Percentiles rank a stretch among this genome's conserved stretches.
Evolutionary conservation across 1,139 yeast genomes (phyloP).

Genomic region (Blastobotrys serpentis): DNA sequence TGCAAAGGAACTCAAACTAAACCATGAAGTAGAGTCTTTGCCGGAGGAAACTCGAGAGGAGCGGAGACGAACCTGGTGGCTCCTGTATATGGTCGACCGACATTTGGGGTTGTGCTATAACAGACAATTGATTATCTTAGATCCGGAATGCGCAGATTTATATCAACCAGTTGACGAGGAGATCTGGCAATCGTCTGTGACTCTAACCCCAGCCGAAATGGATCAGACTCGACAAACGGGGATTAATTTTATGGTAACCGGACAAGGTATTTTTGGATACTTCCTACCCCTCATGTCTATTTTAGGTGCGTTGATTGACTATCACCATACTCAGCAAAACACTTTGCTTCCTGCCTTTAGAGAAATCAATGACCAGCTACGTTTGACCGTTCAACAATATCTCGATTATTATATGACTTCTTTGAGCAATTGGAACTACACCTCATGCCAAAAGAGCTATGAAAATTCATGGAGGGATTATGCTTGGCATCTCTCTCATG

Average conservation of each 20-base stretch:
- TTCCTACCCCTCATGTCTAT: conserved; percentile 32
- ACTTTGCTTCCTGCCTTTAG: conserved; percentile 24
- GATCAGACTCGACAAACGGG: conserved; percentile 28
- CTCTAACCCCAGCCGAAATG: conserved; percentile 29
- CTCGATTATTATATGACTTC: conserved; percentile 28
- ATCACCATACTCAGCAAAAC: conserved; percentile 29
- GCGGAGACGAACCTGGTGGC: conserved; percentile 46
- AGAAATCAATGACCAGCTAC: conserved; percentile 23
- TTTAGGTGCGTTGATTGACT: conserved; percentile 29
- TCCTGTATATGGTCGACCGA: conserved; percentile 43
- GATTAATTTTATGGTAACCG: conserved; percentile 24
- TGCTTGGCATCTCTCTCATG: conserved; percentile 30
- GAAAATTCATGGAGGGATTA: conserved; percentile 32
- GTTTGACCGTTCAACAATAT: conserved; percentile 24
- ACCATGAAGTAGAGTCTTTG: conserved; percentile 33
- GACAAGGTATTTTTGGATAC: conserved; percentile 31
- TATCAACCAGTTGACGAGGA: conserved; percentile 40
- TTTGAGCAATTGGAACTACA: conserved; percentile 28
- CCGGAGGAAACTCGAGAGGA: conserved; percentile 42
- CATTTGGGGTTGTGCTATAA: conserved; percentile 44
- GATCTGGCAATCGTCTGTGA: conserved; percentile 36
- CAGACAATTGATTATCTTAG: conserved; percentile 37
- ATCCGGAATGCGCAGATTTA: conserved; percentile 38
- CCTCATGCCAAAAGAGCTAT: conserved; percentile 27
- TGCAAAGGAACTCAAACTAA: conserved; percentile 38